Evolutionary conservation across 352 stramenopile species (phyloP).

Genomic region (Elongisporangium undulatum): DNA sequence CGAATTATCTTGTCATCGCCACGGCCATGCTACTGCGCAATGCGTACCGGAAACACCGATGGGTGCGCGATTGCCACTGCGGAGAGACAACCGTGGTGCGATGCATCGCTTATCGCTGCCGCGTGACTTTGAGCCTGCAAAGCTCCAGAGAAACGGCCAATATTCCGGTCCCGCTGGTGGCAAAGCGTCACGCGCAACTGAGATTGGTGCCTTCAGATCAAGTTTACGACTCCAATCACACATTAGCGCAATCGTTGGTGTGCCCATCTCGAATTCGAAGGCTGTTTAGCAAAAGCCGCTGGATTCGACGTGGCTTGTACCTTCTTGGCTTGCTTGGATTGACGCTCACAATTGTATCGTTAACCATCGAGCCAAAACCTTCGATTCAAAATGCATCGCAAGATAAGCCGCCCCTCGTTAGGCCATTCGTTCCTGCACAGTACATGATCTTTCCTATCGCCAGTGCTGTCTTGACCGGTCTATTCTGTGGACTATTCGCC

Average conservation of each 20-base stretch:
- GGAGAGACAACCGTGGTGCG: conserved; percentile 1
- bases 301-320: background rate
- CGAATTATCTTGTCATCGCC: conserved; percentile 8
- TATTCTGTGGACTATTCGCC: background rate
- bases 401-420: too few relatives aligned
- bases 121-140: background rate
- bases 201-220: background rate
- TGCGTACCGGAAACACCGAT: conserved; percentile 7
- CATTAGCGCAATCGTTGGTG: background rate
- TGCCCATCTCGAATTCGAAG: background rate
- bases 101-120: conserved; percentile 6
- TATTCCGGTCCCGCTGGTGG: too few relatives aligned
- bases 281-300: background rate
- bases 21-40: conserved; percentile 14
- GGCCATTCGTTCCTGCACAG: too few relatives aligned
- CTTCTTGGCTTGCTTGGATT: background rate
- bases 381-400: too few relatives aligned
- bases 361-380: too few relatives aligned
- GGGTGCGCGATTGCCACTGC: background rate
- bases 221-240: background rate
- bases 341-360: too few relatives aligned
- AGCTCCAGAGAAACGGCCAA: background rate
- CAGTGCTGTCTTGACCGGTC: background rate
- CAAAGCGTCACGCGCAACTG: background rate
- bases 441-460: background rate